These are phyloP conservation scores for Pontederia crassipes DNA, from an alignment of 176 grass and related monocot species.

Conservation along the genomic window DNA sequence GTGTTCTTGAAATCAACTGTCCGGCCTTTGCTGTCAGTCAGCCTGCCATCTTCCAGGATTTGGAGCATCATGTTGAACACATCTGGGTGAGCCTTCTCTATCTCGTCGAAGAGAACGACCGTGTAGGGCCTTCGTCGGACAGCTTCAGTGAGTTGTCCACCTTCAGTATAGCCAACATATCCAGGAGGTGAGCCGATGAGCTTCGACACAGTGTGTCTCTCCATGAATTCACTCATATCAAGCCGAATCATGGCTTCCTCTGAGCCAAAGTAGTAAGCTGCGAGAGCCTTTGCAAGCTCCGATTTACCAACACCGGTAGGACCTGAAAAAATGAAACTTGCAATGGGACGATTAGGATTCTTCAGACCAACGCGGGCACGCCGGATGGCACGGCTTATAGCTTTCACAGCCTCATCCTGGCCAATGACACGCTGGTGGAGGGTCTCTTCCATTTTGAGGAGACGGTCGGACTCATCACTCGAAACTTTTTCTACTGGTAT, in stretches of 20 bases:
- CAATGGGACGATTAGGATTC: conserved; percentile 86
- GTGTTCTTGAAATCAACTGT: conserved; percentile 97
- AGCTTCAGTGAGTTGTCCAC: conserved; percentile 86
- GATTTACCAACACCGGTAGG: conserved; percentile 98
- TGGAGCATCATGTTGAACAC: conserved; percentile 99
- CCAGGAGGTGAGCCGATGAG: conserved; percentile 93
- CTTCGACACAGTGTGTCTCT: conserved; percentile 90
- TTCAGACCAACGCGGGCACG: conserved; percentile 89
- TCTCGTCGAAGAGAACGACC: conserved; percentile 93
- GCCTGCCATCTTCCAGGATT: conserved; percentile 89
- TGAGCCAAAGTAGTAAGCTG: conserved; percentile 81
- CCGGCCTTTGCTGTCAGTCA: conserved; percentile 85
- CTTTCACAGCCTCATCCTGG: conserved; percentile 94
- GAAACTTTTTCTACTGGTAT: conserved; percentile 97
- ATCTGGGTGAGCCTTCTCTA: conserved; percentile 96
- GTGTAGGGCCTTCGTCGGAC: conserved; percentile 84
- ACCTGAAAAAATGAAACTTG: conserved; percentile 97
- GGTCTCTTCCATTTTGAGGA: conserved; percentile 98
- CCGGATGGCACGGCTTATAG: conserved; percentile 89
- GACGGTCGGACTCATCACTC: conserved; percentile 75
- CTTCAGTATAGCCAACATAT: conserved; percentile 94
- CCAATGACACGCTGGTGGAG: conserved; percentile 82
- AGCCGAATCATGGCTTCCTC: conserved; percentile 95
- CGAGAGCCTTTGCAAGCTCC: conserved; percentile 79
- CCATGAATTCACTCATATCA: conserved; percentile 99